Base-by-base conservation (phyloP, 2,329 filamentous ascomycete species). In the Pseudocercospora fuligena region DNA sequence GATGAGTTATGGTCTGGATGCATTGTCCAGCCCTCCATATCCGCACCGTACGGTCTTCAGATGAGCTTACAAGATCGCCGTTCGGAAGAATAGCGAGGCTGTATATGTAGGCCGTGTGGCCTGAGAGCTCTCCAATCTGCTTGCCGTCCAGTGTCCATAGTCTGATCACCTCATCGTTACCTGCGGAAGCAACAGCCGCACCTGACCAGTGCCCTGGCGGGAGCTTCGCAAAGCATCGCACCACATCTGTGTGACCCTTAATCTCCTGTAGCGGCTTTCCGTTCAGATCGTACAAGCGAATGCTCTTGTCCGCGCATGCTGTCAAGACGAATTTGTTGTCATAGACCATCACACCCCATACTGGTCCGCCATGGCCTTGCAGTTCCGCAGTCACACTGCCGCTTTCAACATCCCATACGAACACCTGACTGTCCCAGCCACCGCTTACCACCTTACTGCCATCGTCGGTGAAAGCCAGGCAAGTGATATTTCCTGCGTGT, bases 61-160 rank as follows among this genome's bases (percentile, higher is more conserved):
- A 93, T 1, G 93, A 89, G 78, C 94, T 98, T 58, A 96, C 91
- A 31, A 99, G 84, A 76, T 97, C 93, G 5, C 94, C 94, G 0
- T 91, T 89, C 0, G 94, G 92, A 9, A 97, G 82, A 23, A 87
- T 85, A 1, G 91, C 86, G 14, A 99, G 82, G 6, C 92, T 91
- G 79, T 99, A 99, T 65, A 99, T 95, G 77, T 97, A 99, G 76
- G 90, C 96, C 65, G 97, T 93, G 74, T 99, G 96, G 0, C 94
- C 95, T 66, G 90, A 87, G 2, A 99, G 84, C 78, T 94, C 89
- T 9, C 86, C 90, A 11, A 97, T 84, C 66, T 92, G 86, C 59
- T 90, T 84, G 0, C 95, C 95, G 61, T 90, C 87, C 27, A 97
- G 76, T 40, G 90, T 95, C 91, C 94, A 99, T 4, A 98, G 80